Conservation (phyloP, 257 asterid species). For the Fraxinus excelsior region DNA sequence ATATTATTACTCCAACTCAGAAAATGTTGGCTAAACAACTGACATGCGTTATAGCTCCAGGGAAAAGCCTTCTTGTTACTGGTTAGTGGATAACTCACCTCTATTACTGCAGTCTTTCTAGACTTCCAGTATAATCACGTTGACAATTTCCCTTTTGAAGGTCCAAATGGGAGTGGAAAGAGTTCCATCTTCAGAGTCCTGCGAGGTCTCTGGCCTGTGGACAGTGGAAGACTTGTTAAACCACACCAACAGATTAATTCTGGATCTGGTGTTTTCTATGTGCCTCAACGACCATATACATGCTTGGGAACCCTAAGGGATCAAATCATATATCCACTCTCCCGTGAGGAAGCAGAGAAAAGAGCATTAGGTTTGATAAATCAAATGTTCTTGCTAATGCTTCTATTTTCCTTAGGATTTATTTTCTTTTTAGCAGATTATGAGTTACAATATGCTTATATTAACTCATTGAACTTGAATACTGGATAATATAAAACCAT, state of each 20-base stretch:
- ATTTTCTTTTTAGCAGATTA: not conserved
- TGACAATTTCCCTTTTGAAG: conserved; percentile 41
- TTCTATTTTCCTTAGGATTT: conserved; percentile 6
- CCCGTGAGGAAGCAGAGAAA: conserved; percentile 78
- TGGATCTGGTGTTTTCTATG: conserved; percentile 76
- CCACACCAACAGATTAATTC: conserved; percentile 52
- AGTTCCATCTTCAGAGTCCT: conserved; percentile 97
- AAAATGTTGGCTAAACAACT: conserved; percentile 84
- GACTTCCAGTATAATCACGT: not conserved
- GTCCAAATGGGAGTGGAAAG: conserved; percentile 99
- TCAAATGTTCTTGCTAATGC: conserved; percentile 17
- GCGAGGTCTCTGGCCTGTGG: conserved; percentile 96
- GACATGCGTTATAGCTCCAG: conserved; percentile 72
- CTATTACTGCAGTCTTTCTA: not conserved
- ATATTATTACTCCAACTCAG: conserved; percentile 85
- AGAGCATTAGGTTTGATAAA: conserved; percentile 43
- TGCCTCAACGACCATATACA: conserved; percentile 95
- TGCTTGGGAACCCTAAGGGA: conserved; percentile 99
- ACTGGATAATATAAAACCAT: not conserved
- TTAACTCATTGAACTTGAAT: conserved; percentile 13
- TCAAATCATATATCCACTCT: conserved; percentile 94
- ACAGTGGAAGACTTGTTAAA: conserved; percentile 71
- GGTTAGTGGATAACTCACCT: conserved; percentile 61
- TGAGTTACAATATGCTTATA: not conserved
- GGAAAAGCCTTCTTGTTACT: conserved; percentile 92